Base-by-base conservation (phyloP, 23 red algal species). In the Gracilaria domingensis region DNA sequence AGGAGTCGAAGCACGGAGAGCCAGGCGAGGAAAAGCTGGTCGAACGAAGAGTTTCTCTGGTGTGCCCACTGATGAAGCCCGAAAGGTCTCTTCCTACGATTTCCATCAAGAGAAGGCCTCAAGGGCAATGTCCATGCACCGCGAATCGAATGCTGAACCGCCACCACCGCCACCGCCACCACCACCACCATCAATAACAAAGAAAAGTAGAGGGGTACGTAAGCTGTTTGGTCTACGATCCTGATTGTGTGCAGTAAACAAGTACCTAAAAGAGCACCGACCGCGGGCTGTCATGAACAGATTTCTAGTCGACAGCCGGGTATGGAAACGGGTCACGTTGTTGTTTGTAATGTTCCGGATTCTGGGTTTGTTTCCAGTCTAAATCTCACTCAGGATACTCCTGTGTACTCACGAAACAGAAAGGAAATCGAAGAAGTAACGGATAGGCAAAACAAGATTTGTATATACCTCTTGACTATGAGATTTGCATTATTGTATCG, bases 11-110 rank as follows among this genome's bases (percentile, higher is more conserved):
- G 58, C 60, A 50, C 59, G 81, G 30, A 66, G 26, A 50, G 59
- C 25, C 18, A 55, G 81, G 33, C 40, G 59, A 11, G 81, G 81
- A 32, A 69, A n/a, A 67, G 81, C 65, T 71, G 64, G 45, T 33
- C 84, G 84, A 23, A 87, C 84, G 39, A 66, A 87, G 30, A 87
- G 84, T 59, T 85, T 85, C 60, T 65, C 81, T 11, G 81, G 35
- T 20, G 59, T 69, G 17, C 59, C 59, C 0, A 66, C 33, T 48
- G 81, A 85, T 66, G 59, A 69, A 65, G 45, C 71, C 11, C 59
- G 39, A 66, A 69, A 48, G 38, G 65, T 49, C 23, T 65, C 36
- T 23, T 47, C 59, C 13, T 65, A 69, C 81, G 57, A 65, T 34
- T 65, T 37, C 40, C 44, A 87, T 29, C 37, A 66, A 57, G 84